Evolutionary conservation across 768 basidiomycete genomes (phyloP).

Genomic region (Xerocomus brunneocitrinus): DNA sequence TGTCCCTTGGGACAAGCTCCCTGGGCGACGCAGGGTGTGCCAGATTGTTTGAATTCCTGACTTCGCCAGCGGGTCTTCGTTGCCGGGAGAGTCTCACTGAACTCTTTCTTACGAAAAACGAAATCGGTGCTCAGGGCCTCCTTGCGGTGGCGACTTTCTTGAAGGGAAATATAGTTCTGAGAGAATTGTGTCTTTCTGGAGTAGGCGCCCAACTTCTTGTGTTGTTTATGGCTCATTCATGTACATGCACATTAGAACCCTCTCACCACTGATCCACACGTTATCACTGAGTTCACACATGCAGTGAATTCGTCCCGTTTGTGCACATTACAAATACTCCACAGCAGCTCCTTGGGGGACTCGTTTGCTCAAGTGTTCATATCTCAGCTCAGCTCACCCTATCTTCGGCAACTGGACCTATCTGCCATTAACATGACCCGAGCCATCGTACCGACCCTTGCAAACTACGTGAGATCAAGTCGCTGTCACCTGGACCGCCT

Average conservation of each 20-base stretch:
- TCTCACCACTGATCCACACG: slow-evolving; percentile 35
- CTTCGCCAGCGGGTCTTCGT: slow-evolving; percentile 42
- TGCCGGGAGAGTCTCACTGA: slow-evolving; percentile 42
- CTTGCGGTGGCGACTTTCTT: slow-evolving; percentile 51
- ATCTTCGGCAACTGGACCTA: slow-evolving; percentile 53
- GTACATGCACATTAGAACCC: slow-evolving; percentile 32
- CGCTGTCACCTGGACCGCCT: slow-evolving; percentile 47
- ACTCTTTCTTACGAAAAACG: slow-evolving; percentile 54
- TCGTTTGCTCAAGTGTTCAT: slow-evolving; percentile 47
- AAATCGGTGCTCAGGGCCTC: slow-evolving; percentile 52
- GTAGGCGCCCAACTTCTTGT: slow-evolving; percentile 35
- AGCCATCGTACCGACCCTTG: slow-evolving; percentile 37
- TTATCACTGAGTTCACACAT: slow-evolving; percentile 37
- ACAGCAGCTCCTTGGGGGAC: slow-evolving; percentile 48
- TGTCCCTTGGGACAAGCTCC: slow-evolving; percentile 52
- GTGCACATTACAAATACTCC: slow-evolving; percentile 46
- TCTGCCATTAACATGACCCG: slow-evolving; percentile 47
- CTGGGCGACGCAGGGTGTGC: slow-evolving; percentile 56
- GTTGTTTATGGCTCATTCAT: slow-evolving; percentile 11
- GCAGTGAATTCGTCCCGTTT: slow-evolving; percentile 55
- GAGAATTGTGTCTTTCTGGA: slow-evolving; percentile 52
- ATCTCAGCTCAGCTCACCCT: slow-evolving; percentile 42
- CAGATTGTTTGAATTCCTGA: slow-evolving; percentile 50
- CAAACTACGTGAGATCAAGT: slow-evolving; percentile 47
- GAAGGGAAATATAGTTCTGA: slow-evolving; percentile 40